Conservation (phyloP, 768 basidiomycete genomes). For the Amanita pallidorosea region DNA sequence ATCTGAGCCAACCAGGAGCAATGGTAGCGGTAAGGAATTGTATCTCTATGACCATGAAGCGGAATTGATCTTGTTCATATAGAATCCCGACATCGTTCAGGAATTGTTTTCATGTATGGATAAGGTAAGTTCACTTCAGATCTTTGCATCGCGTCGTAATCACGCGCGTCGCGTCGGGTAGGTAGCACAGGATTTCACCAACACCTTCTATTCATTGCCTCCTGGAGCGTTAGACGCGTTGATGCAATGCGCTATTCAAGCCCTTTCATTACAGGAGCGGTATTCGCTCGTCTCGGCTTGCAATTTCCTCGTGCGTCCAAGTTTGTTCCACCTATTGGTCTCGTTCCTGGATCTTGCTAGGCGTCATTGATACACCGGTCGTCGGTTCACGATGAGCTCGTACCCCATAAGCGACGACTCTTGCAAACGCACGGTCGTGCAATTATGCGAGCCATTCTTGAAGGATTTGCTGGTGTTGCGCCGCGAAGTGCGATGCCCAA, state of each 20-base stretch:
- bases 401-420: constrained; percentile 29
- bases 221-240: constrained; percentile 53
- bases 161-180: constrained; percentile 17
- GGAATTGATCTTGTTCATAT: not conserved
- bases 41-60: not conserved
- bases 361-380: constrained; percentile 47
- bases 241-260: constrained; percentile 56
- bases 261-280: constrained; percentile 67
- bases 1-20: constrained; percentile 44
- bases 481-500: constrained; percentile 79
- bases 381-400: constrained; percentile 50
- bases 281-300: constrained; percentile 79
- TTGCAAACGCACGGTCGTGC: constrained; percentile 46
- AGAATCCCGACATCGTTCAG: constrained; percentile 92
- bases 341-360: not conserved
- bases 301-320: constrained; percentile 62
- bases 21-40: constrained; percentile 54
- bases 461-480: constrained; percentile 75
- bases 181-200: constrained; percentile 50
- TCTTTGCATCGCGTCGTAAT: not conserved
- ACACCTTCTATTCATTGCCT: constrained; percentile 51
- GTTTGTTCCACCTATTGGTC: not conserved
- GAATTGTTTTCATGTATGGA: constrained; percentile 82
- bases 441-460: constrained; percentile 64
- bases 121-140: constrained; percentile 31